Evolutionary conservation across 2,329 filamentous ascomycete species (phyloP).

Genomic region (Ophiocordyceps camponoti-saundersi): DNA sequence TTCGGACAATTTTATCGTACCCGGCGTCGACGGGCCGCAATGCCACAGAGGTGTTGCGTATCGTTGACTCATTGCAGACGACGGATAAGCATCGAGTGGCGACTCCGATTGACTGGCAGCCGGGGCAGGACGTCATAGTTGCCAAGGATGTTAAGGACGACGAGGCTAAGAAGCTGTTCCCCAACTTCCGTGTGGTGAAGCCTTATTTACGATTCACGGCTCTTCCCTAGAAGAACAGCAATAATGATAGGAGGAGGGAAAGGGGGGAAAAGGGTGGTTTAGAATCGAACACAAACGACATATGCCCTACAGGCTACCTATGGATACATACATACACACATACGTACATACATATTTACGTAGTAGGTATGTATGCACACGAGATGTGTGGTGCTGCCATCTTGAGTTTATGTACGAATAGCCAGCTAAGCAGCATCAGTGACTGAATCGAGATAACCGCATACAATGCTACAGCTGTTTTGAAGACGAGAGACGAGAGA

Average conservation of each 20-base stretch:
- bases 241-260: too few species aligned
- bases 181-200: constrained; percentile 52
- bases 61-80: constrained; percentile 63
- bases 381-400: too few species aligned
- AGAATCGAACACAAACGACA: neutral
- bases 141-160: constrained; percentile 68
- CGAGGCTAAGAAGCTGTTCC: constrained; percentile 78
- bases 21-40: constrained; percentile 80
- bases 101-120: constrained; percentile 81
- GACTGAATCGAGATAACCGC: too few species aligned
- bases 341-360: too few species aligned
- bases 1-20: constrained; percentile 83
- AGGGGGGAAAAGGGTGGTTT: too few species aligned
- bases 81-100: constrained; percentile 80
- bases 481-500: too few species aligned
- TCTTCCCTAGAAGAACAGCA: constrained; percentile 43
- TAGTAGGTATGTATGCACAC: too few species aligned
- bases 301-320: neutral
- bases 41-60: constrained; percentile 61
- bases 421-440: too few species aligned
- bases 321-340: too few species aligned
- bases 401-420: too few species aligned
- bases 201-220: constrained; percentile 60
- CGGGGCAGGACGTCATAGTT: constrained; percentile 83
- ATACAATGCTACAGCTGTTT: too few species aligned